Evolutionary conservation across 208 protist genomes (phyloP), one percentile per base, ranked within the genome.

Genomic region (Blastocrithidia nonstop): DNA sequence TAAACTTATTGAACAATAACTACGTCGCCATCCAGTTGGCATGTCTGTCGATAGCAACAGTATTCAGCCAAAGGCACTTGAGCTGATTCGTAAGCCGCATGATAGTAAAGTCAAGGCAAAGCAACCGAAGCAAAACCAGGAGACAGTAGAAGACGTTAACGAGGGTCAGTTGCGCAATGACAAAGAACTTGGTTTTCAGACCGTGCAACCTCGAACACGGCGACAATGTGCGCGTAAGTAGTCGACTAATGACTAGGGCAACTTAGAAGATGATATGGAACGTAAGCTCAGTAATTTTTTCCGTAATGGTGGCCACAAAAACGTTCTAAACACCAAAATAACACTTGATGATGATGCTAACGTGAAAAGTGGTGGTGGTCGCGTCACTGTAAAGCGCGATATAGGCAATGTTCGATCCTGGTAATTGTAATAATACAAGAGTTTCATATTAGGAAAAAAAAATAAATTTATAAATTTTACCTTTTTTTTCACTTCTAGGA

Each of bases 231-330:
- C n/a, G 27, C 56, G 27, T 41, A 16, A 50, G 8, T 37, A 41
- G 42, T 31, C 45, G 28, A 45, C 56, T 20, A 15, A 39, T 35
- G 38, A 65, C 23, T 15, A 11, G 36, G 15, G 19, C 24, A 46
- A 40, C 33, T 40, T 54, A 15, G 46, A 66, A 22, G 69, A 84
- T 26, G 79, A 77, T 28, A 54, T 88, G 54, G 71, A 82, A 13
- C 66, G 66, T 45, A 81, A 81, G 62, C 54, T 88, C n/a, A 66
- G 51, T 38, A 36, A 54, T 16, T 88, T 88, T 42, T 88, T 84
- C 48, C 70, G 66, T 21, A 65, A 24, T 33, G 65, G 65, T 29
- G 49, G 39, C 27, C 59, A 63, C 21, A 76, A 76, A 43, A 50
- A 50, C 31, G 9, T 11, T n/a, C 11, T 11, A n/a, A n/a, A 29